Conservation (phyloP, 495 filamentous ascomycete genomes). For the Aspergillus heteromorphus region DNA sequence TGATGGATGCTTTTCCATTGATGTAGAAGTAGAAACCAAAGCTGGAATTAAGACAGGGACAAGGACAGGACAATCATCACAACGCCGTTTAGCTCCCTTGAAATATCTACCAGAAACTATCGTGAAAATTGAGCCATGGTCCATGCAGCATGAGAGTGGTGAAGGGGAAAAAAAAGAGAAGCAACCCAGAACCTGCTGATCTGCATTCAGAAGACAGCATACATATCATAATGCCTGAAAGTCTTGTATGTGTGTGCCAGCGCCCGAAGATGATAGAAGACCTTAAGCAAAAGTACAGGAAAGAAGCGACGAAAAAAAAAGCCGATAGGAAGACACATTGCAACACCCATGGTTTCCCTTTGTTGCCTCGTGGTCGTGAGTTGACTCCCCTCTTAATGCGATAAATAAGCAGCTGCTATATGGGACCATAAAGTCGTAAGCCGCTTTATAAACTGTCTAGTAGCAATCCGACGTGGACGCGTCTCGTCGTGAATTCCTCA, state of each 20-base stretch:
- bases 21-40: not conserved
- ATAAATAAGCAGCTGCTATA: not conserved
- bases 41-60: not conserved
- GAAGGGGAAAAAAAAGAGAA: not conserved
- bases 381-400: not conserved
- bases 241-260: conserved; percentile 2
- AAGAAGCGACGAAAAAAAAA: not conserved
- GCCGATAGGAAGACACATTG: not conserved
- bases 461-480: not conserved
- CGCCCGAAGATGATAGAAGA: not conserved
- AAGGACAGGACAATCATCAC: not conserved
- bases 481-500: conserved; percentile 2
- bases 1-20: no score
- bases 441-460: not conserved
- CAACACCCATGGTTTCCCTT: not conserved
- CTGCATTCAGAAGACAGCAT: conserved; percentile 1
- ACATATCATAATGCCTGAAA: conserved; percentile 18
- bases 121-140: conserved; percentile 3
- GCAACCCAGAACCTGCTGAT: conserved; percentile 6
- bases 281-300: not conserved
- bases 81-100: not conserved
- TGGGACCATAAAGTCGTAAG: not conserved
- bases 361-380: not conserved
- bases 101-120: conserved; percentile 7
- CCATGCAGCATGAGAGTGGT: not conserved